Evolutionary conservation across 2,329 filamentous ascomycete genomes (phyloP).

Genomic region (Shiraia sp.): DNA sequence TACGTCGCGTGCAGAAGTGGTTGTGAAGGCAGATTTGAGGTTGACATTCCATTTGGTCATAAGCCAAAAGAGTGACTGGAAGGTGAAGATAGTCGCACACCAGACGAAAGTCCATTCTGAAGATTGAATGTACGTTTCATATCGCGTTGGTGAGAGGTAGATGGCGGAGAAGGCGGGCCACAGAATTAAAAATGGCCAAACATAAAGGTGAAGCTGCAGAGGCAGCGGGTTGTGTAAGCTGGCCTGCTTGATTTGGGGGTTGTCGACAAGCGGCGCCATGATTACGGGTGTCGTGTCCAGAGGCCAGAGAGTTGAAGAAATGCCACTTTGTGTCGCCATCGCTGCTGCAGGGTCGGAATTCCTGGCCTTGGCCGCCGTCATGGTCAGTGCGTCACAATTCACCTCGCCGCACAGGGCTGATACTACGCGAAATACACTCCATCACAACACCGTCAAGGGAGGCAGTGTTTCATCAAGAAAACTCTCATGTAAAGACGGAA

Average conservation of each 20-base stretch:
- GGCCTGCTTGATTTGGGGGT: constrained; percentile 83
- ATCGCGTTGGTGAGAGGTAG: constrained; percentile 81
- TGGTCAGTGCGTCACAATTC: too few relatives aligned
- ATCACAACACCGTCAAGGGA: too few relatives aligned
- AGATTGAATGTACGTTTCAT: constrained; percentile 89
- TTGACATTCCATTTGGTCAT: constrained; percentile 98
- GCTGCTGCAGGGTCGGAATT: constrained; percentile 5
- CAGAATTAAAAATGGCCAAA: constrained; percentile 89
- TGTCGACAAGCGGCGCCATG: constrained; percentile 76
- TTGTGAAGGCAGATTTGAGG: constrained; percentile 79
- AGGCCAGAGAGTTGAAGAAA: constrained; percentile 16
- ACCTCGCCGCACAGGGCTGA: too few relatives aligned
- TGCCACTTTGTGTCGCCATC: constrained; percentile 8
- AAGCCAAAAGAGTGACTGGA: constrained; percentile 89
- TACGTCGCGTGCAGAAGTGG: constrained; percentile 69
- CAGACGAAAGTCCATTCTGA: constrained; percentile 98
- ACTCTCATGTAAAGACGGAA: too few relatives aligned
- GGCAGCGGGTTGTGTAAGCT: constrained; percentile 87
- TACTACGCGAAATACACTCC: too few relatives aligned
- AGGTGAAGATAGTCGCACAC: constrained; percentile 82
- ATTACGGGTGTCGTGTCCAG: constrained; percentile 24
- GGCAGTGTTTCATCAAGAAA: too few relatives aligned
- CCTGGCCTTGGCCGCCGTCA: too few relatives aligned
- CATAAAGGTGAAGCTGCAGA: constrained; percentile 78
- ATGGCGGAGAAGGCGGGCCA: constrained; percentile 92